phyloP scores from a whole-genome alignment of 2,329 filamentous ascomycete species.

The Colletotrichum sojae region DNA sequence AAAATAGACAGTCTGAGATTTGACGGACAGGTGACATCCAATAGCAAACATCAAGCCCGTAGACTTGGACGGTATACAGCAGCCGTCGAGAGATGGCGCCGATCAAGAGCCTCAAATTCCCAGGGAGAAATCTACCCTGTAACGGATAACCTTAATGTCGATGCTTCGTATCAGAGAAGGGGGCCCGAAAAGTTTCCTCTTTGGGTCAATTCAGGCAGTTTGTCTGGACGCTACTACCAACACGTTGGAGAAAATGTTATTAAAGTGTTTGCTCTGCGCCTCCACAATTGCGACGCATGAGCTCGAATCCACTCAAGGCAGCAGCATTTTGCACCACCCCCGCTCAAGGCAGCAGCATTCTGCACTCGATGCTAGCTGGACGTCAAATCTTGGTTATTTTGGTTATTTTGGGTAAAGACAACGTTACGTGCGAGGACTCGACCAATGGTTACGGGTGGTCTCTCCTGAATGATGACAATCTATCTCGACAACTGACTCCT shows the following conservation, averaged over 20 bases:
- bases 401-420: not conserved
- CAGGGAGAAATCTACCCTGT: not conserved
- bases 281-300: slow-evolving; percentile 17
- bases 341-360: slow-evolving; percentile 32
- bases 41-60: too few species aligned
- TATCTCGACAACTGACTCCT: not conserved
- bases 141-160: not conserved
- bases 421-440: too few species aligned
- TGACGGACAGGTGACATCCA: too few species aligned
- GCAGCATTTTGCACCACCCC: slow-evolving; percentile 28
- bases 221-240: not conserved
- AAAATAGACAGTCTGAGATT: too few species aligned
- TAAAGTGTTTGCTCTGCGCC: not conserved
- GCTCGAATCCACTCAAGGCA: slow-evolving; percentile 27
- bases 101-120: slow-evolving; percentile 3
- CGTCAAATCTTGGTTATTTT: not conserved
- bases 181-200: not conserved
- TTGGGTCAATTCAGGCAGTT: not conserved
- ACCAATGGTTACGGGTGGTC: not conserved
- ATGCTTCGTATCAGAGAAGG: not conserved
- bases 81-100: not conserved
- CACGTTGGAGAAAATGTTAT: slow-evolving; percentile 1
- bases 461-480: not conserved
- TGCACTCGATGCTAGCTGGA: not conserved
- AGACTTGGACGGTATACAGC: too few species aligned